Conservation (phyloP, 2,329 filamentous ascomycete genomes). For the Alternaria gansuensis region DNA sequence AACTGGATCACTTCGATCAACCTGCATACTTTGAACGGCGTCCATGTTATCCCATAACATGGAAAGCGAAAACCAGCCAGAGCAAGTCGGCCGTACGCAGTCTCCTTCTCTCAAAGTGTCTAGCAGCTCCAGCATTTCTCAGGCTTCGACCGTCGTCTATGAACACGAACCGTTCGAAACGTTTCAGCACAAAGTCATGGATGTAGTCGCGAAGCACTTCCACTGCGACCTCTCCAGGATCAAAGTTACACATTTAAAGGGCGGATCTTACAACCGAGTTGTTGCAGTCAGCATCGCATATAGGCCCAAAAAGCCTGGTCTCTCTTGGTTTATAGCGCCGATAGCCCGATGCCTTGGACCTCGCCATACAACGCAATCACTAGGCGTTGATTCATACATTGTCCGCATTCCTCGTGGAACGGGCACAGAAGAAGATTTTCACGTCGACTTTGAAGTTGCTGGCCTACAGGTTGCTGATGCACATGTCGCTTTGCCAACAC, state of each 20-base stretch:
- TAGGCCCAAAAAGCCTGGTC: not conserved
- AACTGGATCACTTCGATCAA: too few relatives aligned
- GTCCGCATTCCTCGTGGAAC: constrained; percentile 18
- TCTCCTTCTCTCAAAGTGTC: too few relatives aligned
- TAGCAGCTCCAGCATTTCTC: too few relatives aligned
- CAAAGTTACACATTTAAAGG: not conserved
- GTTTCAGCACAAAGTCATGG: not conserved
- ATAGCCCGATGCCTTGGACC: not conserved
- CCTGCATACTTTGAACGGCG: too few relatives aligned
- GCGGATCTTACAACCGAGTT: not conserved
- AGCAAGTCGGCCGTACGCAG: too few relatives aligned
- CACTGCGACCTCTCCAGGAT: not conserved
- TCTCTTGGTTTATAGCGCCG: not conserved
- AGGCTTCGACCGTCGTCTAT: not conserved
- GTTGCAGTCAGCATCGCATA: not conserved
- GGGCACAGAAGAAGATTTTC: not conserved
- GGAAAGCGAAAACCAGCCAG: too few relatives aligned
- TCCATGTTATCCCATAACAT: too few relatives aligned
- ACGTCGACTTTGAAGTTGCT: too few relatives aligned
- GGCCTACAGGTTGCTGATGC: too few relatives aligned
- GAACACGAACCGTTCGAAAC: not conserved
- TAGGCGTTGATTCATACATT: constrained; percentile 8
- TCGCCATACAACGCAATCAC: not conserved
- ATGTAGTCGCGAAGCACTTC: not conserved
- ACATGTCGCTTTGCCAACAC: too few relatives aligned